phyloP scores from a whole-genome alignment of 805 yeast species.

The Ogataea angusta region DNA sequence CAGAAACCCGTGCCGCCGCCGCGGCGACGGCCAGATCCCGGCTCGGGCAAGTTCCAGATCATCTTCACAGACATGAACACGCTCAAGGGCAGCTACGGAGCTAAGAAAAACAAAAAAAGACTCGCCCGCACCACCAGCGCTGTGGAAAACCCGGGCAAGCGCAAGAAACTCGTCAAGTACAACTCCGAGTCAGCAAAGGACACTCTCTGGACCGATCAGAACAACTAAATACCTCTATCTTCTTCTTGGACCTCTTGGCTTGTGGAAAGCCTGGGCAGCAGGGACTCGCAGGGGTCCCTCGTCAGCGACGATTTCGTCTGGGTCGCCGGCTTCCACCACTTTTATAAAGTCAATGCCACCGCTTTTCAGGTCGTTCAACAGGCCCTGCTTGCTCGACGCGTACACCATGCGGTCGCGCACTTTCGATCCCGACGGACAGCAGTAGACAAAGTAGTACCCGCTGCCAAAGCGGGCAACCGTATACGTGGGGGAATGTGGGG shows the following conservation, averaged over 20 bases:
- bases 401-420: conserved; percentile 91
- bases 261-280: conserved; percentile 38
- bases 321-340: conserved; percentile 67
- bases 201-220: conserved; percentile 5
- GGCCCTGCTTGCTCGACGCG: conserved; percentile 73
- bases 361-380: conserved; percentile 47
- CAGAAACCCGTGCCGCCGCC: conserved; percentile 14
- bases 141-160: conserved; percentile 10
- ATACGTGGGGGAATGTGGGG: conserved; percentile 52
- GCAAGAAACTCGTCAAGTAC: conserved; percentile 13
- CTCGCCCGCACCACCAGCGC: conserved; percentile 21
- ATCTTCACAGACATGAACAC: conserved; percentile 41
- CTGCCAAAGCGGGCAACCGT: conserved; percentile 44
- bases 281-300: conserved; percentile 25
- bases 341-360: conserved; percentile 41
- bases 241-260: conserved; percentile 73
- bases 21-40: conserved; percentile 5
- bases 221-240: conserved; percentile 25
- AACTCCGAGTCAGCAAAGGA: conserved; percentile 15
- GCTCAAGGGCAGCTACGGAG: conserved; percentile 21
- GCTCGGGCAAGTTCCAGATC: conserved; percentile 45
- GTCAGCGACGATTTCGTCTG: conserved; percentile 60
- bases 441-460: conserved; percentile 60
- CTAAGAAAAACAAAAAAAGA: conserved; percentile 14
- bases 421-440: conserved; percentile 88